These are phyloP conservation scores for Cyathus olla DNA, from an alignment of 1,284 basidiomycete genomes.

Conservation along the genomic window DNA sequence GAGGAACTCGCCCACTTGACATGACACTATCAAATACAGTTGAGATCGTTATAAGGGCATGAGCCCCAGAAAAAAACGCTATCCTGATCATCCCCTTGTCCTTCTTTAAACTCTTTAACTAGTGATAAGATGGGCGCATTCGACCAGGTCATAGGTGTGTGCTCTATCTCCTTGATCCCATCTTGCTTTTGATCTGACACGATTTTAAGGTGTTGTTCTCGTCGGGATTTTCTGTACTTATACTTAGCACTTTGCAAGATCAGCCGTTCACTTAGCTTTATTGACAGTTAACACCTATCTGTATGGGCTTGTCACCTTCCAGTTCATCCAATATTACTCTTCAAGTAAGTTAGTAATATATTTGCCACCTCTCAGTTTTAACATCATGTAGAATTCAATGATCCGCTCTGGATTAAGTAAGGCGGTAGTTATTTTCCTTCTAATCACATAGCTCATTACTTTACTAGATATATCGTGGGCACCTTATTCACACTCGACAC, in stretches of 20 bases:
- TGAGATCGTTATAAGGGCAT: too few relatives aligned
- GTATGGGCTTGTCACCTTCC: slow-evolving; percentile 61
- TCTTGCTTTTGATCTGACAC: not conserved
- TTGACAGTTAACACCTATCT: slow-evolving; percentile 60
- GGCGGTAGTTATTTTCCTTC: not conserved
- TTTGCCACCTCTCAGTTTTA: not conserved
- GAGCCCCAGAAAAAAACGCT: too few relatives aligned
- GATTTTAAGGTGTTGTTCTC: slow-evolving; percentile 47
- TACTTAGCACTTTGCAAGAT: not conserved
- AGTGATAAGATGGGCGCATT: too few relatives aligned
- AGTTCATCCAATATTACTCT: slow-evolving; percentile 56
- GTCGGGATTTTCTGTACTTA: slow-evolving; percentile 51
- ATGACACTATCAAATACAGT: too few relatives aligned
- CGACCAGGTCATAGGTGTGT: too few relatives aligned
- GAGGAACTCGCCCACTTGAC: too few relatives aligned
- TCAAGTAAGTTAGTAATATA: slow-evolving; percentile 42
- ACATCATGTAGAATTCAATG: slow-evolving; percentile 52
- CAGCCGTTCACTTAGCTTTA: not conserved
- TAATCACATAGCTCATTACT: not conserved
- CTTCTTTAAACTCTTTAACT: too few relatives aligned
- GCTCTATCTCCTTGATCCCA: not conserved
- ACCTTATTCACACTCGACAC: slow-evolving; percentile 57
- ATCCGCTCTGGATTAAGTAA: slow-evolving; percentile 53
- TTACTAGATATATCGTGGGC: slow-evolving; percentile 46
- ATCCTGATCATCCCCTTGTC: too few relatives aligned